A percentile compares a stretch with the other conserved stretches of the same genome.
phyloP scores from a whole-genome alignment of 2,329 filamentous ascomycete species.

The Lachnellula subtilissima region DNA sequence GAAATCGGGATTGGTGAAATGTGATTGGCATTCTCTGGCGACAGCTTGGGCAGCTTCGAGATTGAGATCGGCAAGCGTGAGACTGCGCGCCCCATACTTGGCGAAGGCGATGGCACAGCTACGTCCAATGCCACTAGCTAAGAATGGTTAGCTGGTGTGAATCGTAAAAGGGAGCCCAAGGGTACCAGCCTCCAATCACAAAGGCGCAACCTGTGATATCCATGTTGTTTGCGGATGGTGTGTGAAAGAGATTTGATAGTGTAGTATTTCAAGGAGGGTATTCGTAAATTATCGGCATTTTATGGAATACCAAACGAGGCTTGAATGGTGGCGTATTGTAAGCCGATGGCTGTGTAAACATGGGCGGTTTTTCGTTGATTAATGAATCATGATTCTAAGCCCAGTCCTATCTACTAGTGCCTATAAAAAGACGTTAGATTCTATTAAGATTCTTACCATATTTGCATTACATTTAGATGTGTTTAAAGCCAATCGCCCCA shows the following conservation, averaged over 20 bases:
- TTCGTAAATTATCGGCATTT: neutral
- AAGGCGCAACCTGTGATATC: neutral
- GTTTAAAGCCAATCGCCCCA: too few relatives aligned
- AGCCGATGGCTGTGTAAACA: too few relatives aligned
- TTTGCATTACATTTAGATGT: too few relatives aligned
- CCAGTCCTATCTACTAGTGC: too few relatives aligned
- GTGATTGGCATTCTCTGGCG: neutral
- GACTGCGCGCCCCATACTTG: neutral
- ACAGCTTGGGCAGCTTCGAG: neutral
- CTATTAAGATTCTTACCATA: too few relatives aligned
- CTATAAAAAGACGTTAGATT: too few relatives aligned
- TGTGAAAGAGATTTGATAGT: neutral
- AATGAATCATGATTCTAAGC: too few relatives aligned
- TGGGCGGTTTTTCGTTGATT: too few relatives aligned
- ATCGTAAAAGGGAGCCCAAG: neutral
- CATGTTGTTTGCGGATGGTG: neutral
- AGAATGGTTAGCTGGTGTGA: neutral
- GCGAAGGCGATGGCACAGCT: conserved; percentile 6
- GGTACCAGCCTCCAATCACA: neutral
- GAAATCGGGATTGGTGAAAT: conserved; percentile 1
- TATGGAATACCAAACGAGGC: neutral
- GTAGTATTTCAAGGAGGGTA: neutral
- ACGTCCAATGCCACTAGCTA: conserved; percentile 10
- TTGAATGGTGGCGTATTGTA: too few relatives aligned
- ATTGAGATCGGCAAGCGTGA: conserved; percentile 8